Evolutionary conservation across 169 alveolate genomes (phyloP).

Genomic region (Plasmodium falciparum): DNA sequence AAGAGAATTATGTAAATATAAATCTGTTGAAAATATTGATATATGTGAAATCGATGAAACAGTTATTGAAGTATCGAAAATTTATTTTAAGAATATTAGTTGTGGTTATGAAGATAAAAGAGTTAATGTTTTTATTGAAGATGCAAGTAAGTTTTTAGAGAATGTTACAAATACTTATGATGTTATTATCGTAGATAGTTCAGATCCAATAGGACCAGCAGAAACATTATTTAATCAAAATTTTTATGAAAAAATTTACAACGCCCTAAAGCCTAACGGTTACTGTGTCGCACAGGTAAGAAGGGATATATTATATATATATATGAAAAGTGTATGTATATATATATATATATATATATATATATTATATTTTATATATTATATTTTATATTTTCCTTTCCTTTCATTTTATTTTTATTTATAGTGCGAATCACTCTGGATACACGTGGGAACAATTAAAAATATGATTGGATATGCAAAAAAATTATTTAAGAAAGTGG

Average conservation of each 20-base stretch:
- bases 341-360: conserved; percentile 4
- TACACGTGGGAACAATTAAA: conserved; percentile 68
- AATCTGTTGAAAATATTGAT: conserved; percentile 80
- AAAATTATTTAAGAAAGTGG: conserved; percentile 69
- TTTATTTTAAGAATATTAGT: conserved; percentile 79
- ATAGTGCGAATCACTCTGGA: conserved; percentile 75
- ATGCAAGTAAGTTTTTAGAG: conserved; percentile 71
- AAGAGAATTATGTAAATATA: conserved; percentile 82
- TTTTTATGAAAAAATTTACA: conserved; percentile 80
- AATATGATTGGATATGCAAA: conserved; percentile 61
- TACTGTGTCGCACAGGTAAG: conserved; percentile 39
- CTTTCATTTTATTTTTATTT: not conserved
- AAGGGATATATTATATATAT: not conserved
- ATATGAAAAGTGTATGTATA: too few relatives aligned
- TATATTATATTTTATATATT: conserved; percentile 1
- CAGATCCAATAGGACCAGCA: conserved; percentile 88
- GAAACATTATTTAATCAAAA: conserved; percentile 80
- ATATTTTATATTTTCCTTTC: not conserved
- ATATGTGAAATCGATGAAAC: conserved; percentile 87
- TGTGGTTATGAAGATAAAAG: conserved; percentile 85
- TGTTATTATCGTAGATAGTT: conserved; percentile 83
- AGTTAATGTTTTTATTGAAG: conserved; percentile 77
- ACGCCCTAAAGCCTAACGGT: conserved; percentile 51
- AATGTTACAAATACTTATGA: conserved; percentile 82
- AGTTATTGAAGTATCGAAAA: conserved; percentile 84